phyloP scores from a whole-genome alignment of 805 yeast genomes.

The Candida maris region DNA sequence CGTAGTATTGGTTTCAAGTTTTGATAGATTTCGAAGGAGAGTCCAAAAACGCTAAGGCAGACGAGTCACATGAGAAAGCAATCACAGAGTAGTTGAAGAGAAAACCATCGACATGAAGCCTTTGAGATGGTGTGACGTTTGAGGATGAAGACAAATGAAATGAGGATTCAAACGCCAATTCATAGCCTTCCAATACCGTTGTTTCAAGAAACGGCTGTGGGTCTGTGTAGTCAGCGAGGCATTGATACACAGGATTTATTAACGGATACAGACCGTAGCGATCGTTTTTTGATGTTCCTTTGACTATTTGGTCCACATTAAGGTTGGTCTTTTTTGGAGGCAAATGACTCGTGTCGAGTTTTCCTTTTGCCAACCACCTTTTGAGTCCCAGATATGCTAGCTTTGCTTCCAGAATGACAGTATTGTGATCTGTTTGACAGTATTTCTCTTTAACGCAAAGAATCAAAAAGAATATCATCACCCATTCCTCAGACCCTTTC shows the following conservation, averaged over 20 bases:
- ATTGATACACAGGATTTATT: too few species aligned
- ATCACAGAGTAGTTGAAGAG: slow-evolving; percentile 39
- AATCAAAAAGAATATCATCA: not conserved
- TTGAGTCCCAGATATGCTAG: not conserved
- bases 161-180: slow-evolving; percentile 1
- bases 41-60: slow-evolving; percentile 29
- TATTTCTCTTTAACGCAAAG: not conserved
- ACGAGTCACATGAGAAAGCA: slow-evolving; percentile 30
- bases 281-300: not conserved
- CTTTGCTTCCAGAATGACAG: not conserved
- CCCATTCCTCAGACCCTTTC: slow-evolving; percentile 1
- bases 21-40: slow-evolving; percentile 38
- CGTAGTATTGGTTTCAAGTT: slow-evolving; percentile 29
- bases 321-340: not conserved
- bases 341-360: too few species aligned
- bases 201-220: not conserved
- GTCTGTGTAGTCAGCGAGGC: not conserved
- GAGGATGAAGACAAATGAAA: not conserved
- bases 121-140: slow-evolving; percentile 18
- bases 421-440: not conserved
- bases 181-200: slow-evolving; percentile 14
- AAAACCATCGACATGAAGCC: slow-evolving; percentile 41
- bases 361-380: not conserved
- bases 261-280: too few species aligned
- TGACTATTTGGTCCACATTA: not conserved